Percentiles rank a stretch among this genome's conserved stretches.
These are phyloP conservation scores for Fraxinus angustifolia DNA, from an alignment of 305 asterid species.

Conservation along the genomic window DNA sequence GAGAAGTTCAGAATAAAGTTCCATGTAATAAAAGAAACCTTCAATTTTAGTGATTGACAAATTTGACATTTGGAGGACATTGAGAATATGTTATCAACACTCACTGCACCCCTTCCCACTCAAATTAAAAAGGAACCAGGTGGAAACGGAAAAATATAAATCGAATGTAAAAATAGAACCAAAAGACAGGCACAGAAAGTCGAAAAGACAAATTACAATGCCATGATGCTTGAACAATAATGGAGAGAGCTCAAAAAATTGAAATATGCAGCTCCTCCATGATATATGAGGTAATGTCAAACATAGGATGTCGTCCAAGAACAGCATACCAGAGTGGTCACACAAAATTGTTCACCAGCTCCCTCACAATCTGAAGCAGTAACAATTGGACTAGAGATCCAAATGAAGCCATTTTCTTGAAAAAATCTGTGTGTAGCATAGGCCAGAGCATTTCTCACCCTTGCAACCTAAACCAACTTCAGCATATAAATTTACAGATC, in stretches of 20 bases:
- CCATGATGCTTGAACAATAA: background rate
- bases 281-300: constrained; percentile 19
- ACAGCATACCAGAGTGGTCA: constrained; percentile 86
- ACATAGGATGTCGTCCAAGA: constrained; percentile 1
- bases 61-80: background rate
- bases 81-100: background rate
- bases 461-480: constrained; percentile 64
- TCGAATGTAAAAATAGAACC: background rate
- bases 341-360: constrained; percentile 99
- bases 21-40: background rate
- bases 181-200: background rate
- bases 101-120: background rate
- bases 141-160: background rate
- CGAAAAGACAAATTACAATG: background rate
- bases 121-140: background rate
- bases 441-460: constrained; percentile 93
- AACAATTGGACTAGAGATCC: constrained; percentile 96
- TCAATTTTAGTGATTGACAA: background rate
- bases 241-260: background rate
- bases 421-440: constrained; percentile 93
- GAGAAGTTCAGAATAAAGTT: background rate
- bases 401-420: constrained; percentile 89
- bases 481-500: constrained; percentile 8
- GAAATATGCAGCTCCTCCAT: constrained; percentile 17
- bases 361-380: constrained; percentile 99